Evolutionary conservation across 2,329 filamentous ascomycete genomes (phyloP), one percentile per base, ranked within the genome.

Genomic region (Phaeosphaeriaceae sp.): DNA sequence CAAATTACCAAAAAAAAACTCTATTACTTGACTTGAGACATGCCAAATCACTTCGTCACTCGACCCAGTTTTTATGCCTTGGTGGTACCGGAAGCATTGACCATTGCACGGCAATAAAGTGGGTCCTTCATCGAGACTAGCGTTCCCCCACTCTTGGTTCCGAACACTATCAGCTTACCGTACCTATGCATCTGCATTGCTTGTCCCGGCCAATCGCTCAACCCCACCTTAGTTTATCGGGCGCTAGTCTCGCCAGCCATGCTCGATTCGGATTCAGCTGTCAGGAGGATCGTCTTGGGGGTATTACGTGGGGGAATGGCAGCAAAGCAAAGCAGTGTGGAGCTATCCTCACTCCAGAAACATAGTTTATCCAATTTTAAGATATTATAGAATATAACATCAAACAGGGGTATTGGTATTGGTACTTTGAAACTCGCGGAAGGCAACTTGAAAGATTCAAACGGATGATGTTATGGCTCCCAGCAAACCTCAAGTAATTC

Each of bases 251-350:
- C n/a, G n/a, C n/a, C n/a, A n/a, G n/a, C 6, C 13, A 29, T 28
- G 8, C 18, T 41, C 6, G 11, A 7, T 11, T 26, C 23, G 23
- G 23, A 26, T 26, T 26, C 23, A 26, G 23, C 23, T 8, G 23
- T 26, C 23, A 11, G 23, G 6, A 26, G 23, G 23, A 8, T 7
- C 23, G 23, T 26, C n/a, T 43, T 20, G 18, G 48, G 30, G 41
- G 43, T 46, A 51, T 57, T 63, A 58, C 56, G 54, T 63, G 61
- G 61, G 54, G 58, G 32, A 28, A 65, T 60, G 63, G 52, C 54
- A 52, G 55, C 50, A 59, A 43, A 33, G 42, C 28, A 40, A 23
- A 35, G 46, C 35, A 42, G 42, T 39, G 48, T 48, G 44, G 48
- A 40, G n/a, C 33, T 13, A 38, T n/a, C 36, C 32, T 13, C 33